Evolutionary conservation across 257 asterid species (phyloP), one percentile per base, ranked within the genome.

Genomic region (Fraxinus excelsior): DNA sequence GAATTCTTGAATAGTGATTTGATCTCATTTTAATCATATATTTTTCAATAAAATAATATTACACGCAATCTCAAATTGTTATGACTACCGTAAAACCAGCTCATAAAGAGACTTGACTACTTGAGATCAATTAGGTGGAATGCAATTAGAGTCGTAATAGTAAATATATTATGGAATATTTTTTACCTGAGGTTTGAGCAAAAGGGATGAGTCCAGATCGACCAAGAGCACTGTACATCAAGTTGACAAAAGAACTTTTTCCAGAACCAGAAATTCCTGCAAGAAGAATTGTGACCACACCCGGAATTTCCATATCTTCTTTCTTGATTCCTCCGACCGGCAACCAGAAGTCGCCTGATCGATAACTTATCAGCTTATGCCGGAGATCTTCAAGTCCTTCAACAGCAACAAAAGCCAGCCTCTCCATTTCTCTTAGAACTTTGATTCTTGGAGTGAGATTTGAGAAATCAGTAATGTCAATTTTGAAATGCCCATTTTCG

Each of bases 141-240:
- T 35, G 49, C 49, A 11, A 40, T 40, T 40, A 40, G 16, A 40
- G 12, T 40, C 49, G 2, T 40, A 10, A 40, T 40, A 7, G 40
- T 35, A 35, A 35, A 9, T 31, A 38, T 8, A 38, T 38, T 44
- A 44, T 2, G 51, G 16, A 13, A 44, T 44, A n/a, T 2, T 18
- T 60, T 60, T 26, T 78, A 86, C 94, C 86, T 77, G 94, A 89
- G 5, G 93, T 92, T 75, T 86, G 94, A 72, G 96, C 96, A 76
- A 88, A 92, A 73, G 97, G 96, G 79, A 89, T 84, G 79, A 92
- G 86, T 0, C 94, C 96, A 70, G 89, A 81, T 80, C 86, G 82
- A n/a, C 94, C 96, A 65, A 90, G 91, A 83, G 89, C 93, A 76
- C 88, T 85, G 34, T 91, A 92, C 95, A 91, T 86, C 80, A 89